phyloP scores from a whole-genome alignment of 176 grass and related monocot species.

The Metroxylon sagu region DNA sequence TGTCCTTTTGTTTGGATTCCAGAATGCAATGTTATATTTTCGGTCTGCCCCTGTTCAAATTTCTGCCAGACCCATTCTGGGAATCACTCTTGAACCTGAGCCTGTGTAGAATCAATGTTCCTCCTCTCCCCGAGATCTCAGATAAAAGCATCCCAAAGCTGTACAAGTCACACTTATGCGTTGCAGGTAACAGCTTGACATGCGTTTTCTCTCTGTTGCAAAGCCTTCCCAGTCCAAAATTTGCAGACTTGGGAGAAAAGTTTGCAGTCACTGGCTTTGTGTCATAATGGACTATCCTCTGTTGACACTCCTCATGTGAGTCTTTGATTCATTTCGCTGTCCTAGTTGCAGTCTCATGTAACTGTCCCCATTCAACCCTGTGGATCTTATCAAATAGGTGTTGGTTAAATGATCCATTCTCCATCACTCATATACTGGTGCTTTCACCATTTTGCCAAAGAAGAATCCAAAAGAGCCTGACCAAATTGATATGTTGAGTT shows the following conservation, averaged over 20 bases:
- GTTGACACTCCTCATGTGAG: conserved; percentile 7
- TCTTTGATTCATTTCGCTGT: conserved; percentile 2
- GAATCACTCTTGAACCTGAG: too few species aligned
- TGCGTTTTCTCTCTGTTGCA: conserved; percentile 3
- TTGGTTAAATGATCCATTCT: neutral
- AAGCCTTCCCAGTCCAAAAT: conserved; percentile 9
- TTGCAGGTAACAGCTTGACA: too few species aligned
- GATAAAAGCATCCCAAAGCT: too few species aligned
- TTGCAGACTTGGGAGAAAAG: conserved; percentile 3
- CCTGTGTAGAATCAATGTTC: too few species aligned
- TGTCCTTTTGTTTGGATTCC: too few species aligned
- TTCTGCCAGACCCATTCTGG: too few species aligned
- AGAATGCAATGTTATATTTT: too few species aligned
- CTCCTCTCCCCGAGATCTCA: too few species aligned
- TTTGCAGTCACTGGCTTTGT: conserved; percentile 4
- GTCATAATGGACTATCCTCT: conserved; percentile 10
- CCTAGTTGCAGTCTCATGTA: neutral
- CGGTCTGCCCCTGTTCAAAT: too few species aligned
- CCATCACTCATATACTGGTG: conserved; percentile 3
- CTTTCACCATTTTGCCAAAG: neutral
- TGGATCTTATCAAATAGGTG: neutral
- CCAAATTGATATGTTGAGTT: too few species aligned
- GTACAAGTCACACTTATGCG: too few species aligned
- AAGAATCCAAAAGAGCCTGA: neutral
- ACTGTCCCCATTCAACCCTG: neutral